Conservation (phyloP, 225 moss, liverwort and hornwort genomes). For the Pseudoscleropodium purum region DNA sequence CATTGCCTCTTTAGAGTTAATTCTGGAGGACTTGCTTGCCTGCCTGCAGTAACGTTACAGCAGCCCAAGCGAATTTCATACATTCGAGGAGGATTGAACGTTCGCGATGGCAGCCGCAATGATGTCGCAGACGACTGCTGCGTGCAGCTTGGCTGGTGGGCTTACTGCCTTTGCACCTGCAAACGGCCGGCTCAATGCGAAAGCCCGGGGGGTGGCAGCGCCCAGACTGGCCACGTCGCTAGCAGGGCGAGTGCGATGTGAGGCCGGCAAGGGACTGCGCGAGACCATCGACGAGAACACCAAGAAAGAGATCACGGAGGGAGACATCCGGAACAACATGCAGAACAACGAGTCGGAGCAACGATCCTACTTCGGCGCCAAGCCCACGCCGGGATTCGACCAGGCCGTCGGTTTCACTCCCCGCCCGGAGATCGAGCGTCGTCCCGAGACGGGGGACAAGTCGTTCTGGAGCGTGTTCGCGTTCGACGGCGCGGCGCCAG, state of each 20-base stretch:
- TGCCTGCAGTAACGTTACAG: neutral
- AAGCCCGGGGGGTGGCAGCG: neutral
- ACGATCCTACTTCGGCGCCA: conserved; percentile 23
- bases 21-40: neutral
- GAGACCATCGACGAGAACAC: conserved; percentile 10
- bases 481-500: conserved; percentile 37
- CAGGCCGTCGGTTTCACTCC: conserved; percentile 23
- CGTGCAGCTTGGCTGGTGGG: neutral
- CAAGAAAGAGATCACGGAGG: conserved; percentile 22
- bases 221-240: neutral
- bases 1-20: neutral
- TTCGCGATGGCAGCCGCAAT: neutral
- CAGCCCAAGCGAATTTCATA: neutral
- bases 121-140: conserved; percentile 4
- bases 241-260: conserved; percentile 15
- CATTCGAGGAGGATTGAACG: neutral
- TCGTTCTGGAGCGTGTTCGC: conserved; percentile 28
- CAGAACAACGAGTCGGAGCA: conserved; percentile 22
- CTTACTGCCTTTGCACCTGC: neutral
- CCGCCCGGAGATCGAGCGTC: conserved; percentile 29
- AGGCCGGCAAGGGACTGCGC: neutral
- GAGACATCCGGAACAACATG: conserved; percentile 9
- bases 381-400: neutral
- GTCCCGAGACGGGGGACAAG: conserved; percentile 25
- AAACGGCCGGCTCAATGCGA: neutral